Conservation (phyloP, 2,329 filamentous ascomycete species). For the Monilinia polystroma region DNA sequence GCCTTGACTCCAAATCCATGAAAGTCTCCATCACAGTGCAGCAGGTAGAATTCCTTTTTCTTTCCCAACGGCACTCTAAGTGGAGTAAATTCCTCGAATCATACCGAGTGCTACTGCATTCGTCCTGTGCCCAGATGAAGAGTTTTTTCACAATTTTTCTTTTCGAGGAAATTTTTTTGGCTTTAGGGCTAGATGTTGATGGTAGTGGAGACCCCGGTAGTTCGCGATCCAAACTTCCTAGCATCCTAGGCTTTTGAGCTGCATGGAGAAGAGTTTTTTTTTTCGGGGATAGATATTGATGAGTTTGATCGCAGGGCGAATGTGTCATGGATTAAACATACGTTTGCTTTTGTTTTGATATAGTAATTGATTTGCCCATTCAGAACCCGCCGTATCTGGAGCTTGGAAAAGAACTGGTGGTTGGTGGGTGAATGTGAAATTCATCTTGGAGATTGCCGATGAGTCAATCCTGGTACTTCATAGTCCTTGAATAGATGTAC, state of each 20-base stretch:
- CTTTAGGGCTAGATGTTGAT: background rate
- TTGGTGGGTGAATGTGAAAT: background rate
- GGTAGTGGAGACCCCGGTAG: background rate
- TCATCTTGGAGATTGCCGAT: background rate
- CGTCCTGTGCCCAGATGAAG: background rate
- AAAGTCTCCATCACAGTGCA: background rate
- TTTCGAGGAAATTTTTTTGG: background rate
- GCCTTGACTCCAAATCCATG: background rate
- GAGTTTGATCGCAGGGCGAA: background rate
- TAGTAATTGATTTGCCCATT: no score
- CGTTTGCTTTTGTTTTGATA: background rate
- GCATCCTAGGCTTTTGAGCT: background rate
- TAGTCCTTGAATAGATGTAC: background rate
- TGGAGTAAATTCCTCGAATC: background rate
- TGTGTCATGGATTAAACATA: background rate
- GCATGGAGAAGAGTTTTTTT: slow-evolving; percentile 9
- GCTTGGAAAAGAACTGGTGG: background rate
- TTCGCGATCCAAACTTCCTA: background rate
- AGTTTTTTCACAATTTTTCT: slow-evolving; percentile 3
- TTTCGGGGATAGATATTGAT: background rate
- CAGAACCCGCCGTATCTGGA: background rate
- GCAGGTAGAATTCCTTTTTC: background rate
- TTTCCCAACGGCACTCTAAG: background rate
- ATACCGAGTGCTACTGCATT: background rate
- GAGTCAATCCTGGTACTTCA: background rate